Conservation (phyloP, 1,139 yeast genomes). For the Candida albicans region DNA sequence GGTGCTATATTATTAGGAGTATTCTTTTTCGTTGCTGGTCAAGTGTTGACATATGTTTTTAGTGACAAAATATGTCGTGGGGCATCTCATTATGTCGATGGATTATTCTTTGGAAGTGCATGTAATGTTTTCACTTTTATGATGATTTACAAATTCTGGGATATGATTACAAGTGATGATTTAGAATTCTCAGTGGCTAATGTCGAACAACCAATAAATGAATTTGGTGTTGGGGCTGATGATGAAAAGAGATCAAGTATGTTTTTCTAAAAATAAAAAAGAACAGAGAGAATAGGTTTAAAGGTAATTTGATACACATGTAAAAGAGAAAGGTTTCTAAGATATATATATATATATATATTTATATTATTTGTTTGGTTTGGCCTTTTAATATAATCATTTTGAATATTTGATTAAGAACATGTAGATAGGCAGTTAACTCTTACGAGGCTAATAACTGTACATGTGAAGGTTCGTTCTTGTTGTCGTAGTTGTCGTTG, state of each 20-base stretch:
- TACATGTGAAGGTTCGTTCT: no score
- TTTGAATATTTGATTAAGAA: no score
- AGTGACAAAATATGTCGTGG: constrained; percentile 65
- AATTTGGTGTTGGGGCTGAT: constrained; percentile 18
- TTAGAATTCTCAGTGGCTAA: constrained; percentile 80
- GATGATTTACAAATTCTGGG: constrained; percentile 98
- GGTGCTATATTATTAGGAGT: constrained; percentile 75
- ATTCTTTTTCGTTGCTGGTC: constrained; percentile 79
- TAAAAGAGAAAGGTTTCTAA: background rate
- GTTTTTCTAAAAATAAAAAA: background rate
- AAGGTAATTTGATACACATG: no score
- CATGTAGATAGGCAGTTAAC: no score
- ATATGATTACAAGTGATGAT: constrained; percentile 93
- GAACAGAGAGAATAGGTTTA: background rate
- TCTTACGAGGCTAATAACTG: no score
- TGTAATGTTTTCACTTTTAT: constrained; percentile 79
- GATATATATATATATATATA: background rate
- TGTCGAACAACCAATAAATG: constrained; percentile 38
- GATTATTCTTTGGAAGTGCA: constrained; percentile 78
- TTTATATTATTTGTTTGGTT: background rate
- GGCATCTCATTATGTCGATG: constrained; percentile 85
- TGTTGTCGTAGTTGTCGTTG: no score
- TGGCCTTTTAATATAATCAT: no score
- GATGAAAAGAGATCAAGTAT: background rate
- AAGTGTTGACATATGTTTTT: constrained; percentile 68